Base-by-base conservation (phyloP, 805 yeast species). In the Yarrowia keelungensis region DNA sequence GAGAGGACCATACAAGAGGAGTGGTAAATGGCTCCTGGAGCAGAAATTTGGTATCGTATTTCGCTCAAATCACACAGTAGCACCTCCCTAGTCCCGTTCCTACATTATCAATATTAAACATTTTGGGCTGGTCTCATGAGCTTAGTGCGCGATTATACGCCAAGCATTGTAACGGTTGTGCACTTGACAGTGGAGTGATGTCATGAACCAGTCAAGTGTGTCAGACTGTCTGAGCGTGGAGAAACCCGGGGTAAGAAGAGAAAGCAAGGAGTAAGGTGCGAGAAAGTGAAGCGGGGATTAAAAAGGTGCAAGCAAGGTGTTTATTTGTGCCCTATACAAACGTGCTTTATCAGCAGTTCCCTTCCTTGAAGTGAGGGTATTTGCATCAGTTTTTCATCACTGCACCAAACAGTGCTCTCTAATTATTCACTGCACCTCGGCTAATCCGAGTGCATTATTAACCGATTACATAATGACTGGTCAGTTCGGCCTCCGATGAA, bases 131-230 rank as follows among this genome's bases (percentile, higher is more conserved):
- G 38, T 51, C 58, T 51, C 59, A 39, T 53, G 59, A 56, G 62
- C 47, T 42, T 56, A 56, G 62, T 56, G 62, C 62, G 62, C 47
- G 62, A 56, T 56, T 56, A 56, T 56, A 22, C 9, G 62, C 62
- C 62, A 56, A 56, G 47, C 59, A 15, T 32, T 53, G 59, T 38
- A 19, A 15, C 59, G 39, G 12, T 45, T 45, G 39, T 53, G 59
- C 22, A 53, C 58, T 43, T 38, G 42, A n/a, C 56, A 51, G 11
- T 38, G 12, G 41, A 22, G 9, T 38, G 39, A 9, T 38, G 39
- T 38, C 12, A 10, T 38, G 39, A 38, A 10, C 32, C 32, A 26
- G 32, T 26, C 32, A 26, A 38, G 39, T 38, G 39, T 38, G 10
- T 38, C 12, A 38, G 10, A 38, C 12, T 10, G 39, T 38, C 7